Evolutionary conservation across 164 flowering plant genomes (phyloP), one percentile per base, ranked within the genome.

Genomic region (grape (Vitis vinifera)): DNA sequence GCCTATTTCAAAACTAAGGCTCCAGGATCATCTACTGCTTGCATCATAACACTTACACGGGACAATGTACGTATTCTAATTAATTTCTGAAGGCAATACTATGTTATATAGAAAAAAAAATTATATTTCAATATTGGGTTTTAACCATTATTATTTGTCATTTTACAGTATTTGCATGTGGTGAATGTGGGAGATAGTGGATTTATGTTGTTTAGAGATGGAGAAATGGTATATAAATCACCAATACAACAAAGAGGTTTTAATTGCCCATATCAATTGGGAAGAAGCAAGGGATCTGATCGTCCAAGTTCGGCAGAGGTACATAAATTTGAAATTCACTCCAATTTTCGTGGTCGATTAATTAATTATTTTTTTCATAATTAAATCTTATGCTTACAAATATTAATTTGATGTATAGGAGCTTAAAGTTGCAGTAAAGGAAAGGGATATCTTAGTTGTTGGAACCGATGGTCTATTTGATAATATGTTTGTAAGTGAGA

Each of bases 141-240:
- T 31, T 31, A 31, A 31, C 44, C 44, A 31, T 31, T 31, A 31
- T 31, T 31, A 31, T 31, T 31, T 31, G 1, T 59, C 8, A 3
- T 23, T 13, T 55, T 13, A 13, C 15, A 23, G 68, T 9, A 4
- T 10, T 51, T 75, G 67, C 64, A 55, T 8, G 71, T 69, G 2
- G 77, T 70, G 5, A 76, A 73, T 55, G 19, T 76, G 29, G 77
- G 82, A n/a, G 82, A 76, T 16, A 79, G 82, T 27, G 79, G 82
- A 4, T 76, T 79, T 19, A 6, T 68, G 59, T 23, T 80, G 50
- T 47, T 80, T 4, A 55, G 80, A 50, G 31, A 59, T 0, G 70
- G 63, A 5, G 48, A 23, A 15, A n/a, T 65, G 1, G 3, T 77
- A 2, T 77, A 68, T 63, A 14, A 53, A 15, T 77, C 80, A 1